A percentile compares a stretch with the other conserved stretches of the same genome.
Evolutionary conservation across 306 rosid genomes (phyloP).

Genomic region (Malus domestica): DNA sequence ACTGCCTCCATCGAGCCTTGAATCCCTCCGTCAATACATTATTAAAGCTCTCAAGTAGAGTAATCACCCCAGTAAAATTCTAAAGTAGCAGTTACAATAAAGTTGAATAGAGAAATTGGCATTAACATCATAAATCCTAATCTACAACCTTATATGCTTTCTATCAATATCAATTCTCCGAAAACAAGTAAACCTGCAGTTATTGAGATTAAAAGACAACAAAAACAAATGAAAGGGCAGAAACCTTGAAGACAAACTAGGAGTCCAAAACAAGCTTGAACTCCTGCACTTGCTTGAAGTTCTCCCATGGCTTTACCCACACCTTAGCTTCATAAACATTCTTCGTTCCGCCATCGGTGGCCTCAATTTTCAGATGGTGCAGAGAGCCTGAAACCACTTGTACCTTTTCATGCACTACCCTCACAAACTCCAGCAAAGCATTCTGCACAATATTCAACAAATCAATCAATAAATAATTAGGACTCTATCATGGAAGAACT

Average conservation of each 20-base stretch:
- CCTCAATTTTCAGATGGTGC: conserved; percentile 73
- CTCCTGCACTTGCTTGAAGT: conserved; percentile 74
- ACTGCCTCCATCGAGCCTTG: neutral
- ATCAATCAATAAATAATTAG: neutral
- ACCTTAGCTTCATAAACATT: conserved; percentile 78
- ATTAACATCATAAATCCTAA: neutral
- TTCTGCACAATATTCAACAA: conserved; percentile 17
- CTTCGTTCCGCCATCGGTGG: conserved; percentile 56
- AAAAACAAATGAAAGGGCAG: neutral
- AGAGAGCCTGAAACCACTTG: conserved; percentile 81
- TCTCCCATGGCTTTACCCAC: conserved; percentile 87
- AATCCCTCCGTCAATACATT: too few relatives aligned
- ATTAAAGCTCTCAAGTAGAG: too few relatives aligned
- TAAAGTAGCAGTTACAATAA: too few relatives aligned
- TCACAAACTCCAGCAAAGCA: conserved; percentile 53
- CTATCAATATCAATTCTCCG: neutral
- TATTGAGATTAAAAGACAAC: neutral
- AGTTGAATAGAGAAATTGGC: neutral
- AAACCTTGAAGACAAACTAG: neutral
- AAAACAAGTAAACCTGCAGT: neutral
- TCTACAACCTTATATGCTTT: neutral
- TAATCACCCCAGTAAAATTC: too few relatives aligned
- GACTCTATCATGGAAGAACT: too few relatives aligned
- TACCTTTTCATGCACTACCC: conserved; percentile 61
- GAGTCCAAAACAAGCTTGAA: conserved; percentile 55